These are phyloP conservation scores for Thielaviopsis euricoi DNA, from an alignment of 2,329 filamentous ascomycete species.

Conservation along the genomic window DNA sequence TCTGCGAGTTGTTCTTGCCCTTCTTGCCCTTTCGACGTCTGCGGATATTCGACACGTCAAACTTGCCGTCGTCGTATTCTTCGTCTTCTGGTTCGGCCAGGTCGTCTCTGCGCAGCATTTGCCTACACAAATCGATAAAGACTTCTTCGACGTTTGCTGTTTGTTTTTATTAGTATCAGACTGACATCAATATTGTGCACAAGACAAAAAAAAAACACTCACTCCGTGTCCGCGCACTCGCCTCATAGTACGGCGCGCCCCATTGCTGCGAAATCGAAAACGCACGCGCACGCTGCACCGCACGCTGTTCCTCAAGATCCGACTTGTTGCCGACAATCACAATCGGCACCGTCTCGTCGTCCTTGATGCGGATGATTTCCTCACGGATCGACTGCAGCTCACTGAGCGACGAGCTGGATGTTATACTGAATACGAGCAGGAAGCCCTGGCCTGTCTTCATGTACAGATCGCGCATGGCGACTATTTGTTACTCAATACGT, in stretches of 20 bases:
- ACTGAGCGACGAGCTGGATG: conserved; percentile 64
- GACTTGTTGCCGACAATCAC: conserved; percentile 89
- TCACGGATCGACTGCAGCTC: conserved; percentile 70
- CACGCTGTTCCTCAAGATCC: conserved; percentile 72
- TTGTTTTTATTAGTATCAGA: background rate
- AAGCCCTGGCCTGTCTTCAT: conserved; percentile 92
- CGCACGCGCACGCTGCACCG: conserved; percentile 59
- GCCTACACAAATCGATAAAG: conserved; percentile 68
- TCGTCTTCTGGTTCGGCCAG: conserved; percentile 21
- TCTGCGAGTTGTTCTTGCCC: conserved; percentile 16
- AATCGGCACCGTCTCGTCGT: conserved; percentile 69
- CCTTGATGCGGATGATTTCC: conserved; percentile 82
- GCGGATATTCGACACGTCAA: conserved; percentile 21
- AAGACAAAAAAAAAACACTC: conserved; percentile 16
- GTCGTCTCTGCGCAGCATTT: conserved; percentile 64
- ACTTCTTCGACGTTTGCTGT: conserved; percentile 76
- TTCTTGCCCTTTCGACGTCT: conserved; percentile 19
- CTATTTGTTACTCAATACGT: conserved; percentile 18
- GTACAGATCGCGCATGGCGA: conserved; percentile 62
- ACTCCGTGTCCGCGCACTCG: conserved; percentile 63
- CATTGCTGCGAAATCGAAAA: conserved; percentile 77
- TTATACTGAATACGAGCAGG: conserved; percentile 82
- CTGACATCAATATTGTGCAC: too few species aligned
- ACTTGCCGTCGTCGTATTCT: conserved; percentile 26
- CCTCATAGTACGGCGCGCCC: conserved; percentile 84